Percentiles rank a stretch among this genome's conserved stretches.
These are phyloP conservation scores for Dichotomocladium elegans DNA, from an alignment of 371 early-diverging fungal species.

Conservation along the genomic window DNA sequence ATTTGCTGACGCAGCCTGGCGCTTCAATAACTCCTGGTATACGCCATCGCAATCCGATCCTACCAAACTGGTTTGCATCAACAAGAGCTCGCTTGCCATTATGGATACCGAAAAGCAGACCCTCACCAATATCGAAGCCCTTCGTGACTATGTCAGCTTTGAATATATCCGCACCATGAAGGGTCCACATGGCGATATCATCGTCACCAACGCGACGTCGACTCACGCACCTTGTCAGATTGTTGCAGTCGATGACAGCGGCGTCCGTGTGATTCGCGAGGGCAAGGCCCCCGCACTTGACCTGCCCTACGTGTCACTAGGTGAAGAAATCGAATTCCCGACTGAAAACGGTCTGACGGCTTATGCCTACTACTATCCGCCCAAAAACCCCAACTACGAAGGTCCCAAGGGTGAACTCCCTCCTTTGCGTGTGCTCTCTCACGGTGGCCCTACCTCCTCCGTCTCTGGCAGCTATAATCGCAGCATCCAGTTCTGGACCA, in stretches of 20 bases:
- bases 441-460: slow-evolving; percentile 69
- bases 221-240: slow-evolving; percentile 18
- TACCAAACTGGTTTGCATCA: slow-evolving; percentile 33
- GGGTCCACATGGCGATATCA: slow-evolving; percentile 25
- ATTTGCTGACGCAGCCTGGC: slow-evolving; percentile 51
- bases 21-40: slow-evolving; percentile 32
- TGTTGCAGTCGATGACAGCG: slow-evolving; percentile 12
- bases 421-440: slow-evolving; percentile 65
- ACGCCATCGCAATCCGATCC: slow-evolving; percentile 40
- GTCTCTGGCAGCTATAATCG: slow-evolving; percentile 35
- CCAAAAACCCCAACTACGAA: slow-evolving; percentile 56
- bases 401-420: slow-evolving; percentile 55
- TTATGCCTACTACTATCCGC: slow-evolving; percentile 63
- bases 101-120: slow-evolving; percentile 45
- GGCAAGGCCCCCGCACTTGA: slow-evolving; percentile 23
- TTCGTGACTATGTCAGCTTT: slow-evolving; percentile 29
- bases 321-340: slow-evolving; percentile 61
- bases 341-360: slow-evolving; percentile 47
- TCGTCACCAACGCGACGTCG: slow-evolving; percentile 30
- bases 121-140: slow-evolving; percentile 31
- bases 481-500: slow-evolving; percentile 70
- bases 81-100: slow-evolving; percentile 42
- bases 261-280: slow-evolving; percentile 9
- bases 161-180: slow-evolving; percentile 27
- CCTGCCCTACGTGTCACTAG: slow-evolving; percentile 53